A percentile compares a stretch with the other conserved stretches of the same genome.
Conservation (phyloP, 371 early-diverging fungal species). For the Zychaea mexicana region DNA sequence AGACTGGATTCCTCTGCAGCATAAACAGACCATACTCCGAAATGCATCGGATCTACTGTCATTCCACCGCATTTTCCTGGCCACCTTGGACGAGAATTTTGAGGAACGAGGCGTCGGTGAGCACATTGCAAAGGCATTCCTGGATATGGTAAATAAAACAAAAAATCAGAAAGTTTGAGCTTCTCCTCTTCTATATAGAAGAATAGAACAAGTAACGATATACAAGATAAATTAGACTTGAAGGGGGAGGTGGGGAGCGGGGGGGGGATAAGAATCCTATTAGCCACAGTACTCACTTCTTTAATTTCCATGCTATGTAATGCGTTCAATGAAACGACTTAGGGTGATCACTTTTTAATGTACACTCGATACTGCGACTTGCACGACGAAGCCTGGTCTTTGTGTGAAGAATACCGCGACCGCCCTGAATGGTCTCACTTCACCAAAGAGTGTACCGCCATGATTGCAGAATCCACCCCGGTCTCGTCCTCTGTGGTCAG, state of each 20-base stretch:
- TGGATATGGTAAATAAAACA: conserved; percentile 39
- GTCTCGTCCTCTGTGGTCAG: conserved; percentile 3
- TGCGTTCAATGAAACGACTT: conserved; percentile 2
- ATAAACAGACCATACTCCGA: conserved; percentile 34
- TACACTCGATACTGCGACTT: conserved; percentile 47
- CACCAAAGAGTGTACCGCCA: conserved; percentile 29
- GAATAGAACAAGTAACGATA: conserved; percentile 3
- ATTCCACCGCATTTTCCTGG: conserved; percentile 34
- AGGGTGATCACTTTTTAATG: conserved; percentile 34
- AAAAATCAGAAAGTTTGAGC: no score
- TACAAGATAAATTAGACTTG: no score
- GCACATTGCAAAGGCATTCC: conserved; percentile 35
- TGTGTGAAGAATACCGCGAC: conserved; percentile 39
- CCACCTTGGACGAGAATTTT: conserved; percentile 7
- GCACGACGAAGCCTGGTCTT: conserved; percentile 39
- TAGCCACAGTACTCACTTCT: no score
- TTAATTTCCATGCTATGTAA: no score
- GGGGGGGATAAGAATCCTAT: no score
- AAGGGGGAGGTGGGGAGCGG: no score
- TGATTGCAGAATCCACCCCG: conserved; percentile 3
- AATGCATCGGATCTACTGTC: conserved; percentile 36
- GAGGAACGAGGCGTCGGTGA: neutral
- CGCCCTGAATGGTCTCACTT: conserved; percentile 46
- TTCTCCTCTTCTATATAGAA: no score
- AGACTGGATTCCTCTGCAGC: conserved; percentile 37